Percentiles rank a stretch among this genome's conserved stretches.
Evolutionary conservation across 139 green algal species (phyloP).

Genomic region (Chlamydomonas sp.): DNA sequence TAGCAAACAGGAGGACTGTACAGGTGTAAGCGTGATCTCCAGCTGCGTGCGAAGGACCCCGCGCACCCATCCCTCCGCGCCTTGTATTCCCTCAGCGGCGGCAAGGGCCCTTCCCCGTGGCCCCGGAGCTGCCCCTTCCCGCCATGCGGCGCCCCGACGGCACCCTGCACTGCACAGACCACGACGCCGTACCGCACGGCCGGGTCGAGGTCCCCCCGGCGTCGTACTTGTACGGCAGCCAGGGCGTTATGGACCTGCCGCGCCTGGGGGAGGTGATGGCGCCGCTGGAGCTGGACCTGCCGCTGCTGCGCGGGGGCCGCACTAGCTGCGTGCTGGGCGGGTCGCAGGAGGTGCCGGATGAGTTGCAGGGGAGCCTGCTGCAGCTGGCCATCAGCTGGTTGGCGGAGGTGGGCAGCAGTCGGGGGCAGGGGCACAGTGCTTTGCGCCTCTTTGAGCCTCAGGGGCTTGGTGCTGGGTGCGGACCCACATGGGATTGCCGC

Average conservation of each 20-base stretch:
- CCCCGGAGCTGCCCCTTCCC: neutral
- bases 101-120: neutral
- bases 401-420: neutral
- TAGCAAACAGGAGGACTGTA: too few species aligned
- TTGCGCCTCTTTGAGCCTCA: too few species aligned
- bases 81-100: neutral
- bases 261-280: neutral
- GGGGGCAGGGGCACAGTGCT: neutral
- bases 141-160: neutral
- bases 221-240: too few species aligned
- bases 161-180: neutral
- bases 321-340: neutral
- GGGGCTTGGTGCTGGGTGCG: too few species aligned
- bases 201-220: neutral
- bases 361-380: neutral
- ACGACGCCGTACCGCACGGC: neutral
- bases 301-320: neutral
- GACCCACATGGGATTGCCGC: too few species aligned
- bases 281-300: neutral
- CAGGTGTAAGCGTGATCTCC: too few species aligned
- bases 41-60: neutral
- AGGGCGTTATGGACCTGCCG: neutral
- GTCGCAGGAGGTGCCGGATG: neutral
- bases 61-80: neutral
- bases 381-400: neutral